These are phyloP conservation scores for Neonectria ditissima DNA, from an alignment of 2,329 filamentous ascomycete species.

Conservation along the genomic window DNA sequence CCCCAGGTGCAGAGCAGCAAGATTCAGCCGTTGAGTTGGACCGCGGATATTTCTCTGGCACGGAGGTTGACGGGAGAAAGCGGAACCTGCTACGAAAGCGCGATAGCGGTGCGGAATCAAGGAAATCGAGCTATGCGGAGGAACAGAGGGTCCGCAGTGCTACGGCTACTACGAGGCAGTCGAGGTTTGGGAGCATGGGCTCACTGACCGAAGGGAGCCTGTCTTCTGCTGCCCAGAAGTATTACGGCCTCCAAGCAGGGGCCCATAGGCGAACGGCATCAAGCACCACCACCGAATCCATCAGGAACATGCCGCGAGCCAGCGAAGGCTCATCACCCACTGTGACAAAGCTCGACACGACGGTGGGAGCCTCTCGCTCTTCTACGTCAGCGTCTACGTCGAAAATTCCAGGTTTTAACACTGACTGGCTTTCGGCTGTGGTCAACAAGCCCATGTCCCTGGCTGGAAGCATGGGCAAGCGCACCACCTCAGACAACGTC, in stretches of 20 bases:
- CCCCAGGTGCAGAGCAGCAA: slow-evolving; percentile 55
- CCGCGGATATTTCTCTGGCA: slow-evolving; percentile 92
- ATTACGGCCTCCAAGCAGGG: slow-evolving; percentile 67
- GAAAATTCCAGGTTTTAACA: slow-evolving; percentile 58
- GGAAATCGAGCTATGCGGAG: slow-evolving; percentile 81
- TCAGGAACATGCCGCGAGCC: slow-evolving; percentile 61
- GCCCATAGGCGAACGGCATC: slow-evolving; percentile 72
- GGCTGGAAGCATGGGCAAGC: slow-evolving; percentile 73
- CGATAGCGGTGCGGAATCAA: slow-evolving; percentile 71
- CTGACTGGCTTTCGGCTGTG: slow-evolving; percentile 66
- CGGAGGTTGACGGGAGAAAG: slow-evolving; percentile 80
- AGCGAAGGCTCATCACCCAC: slow-evolving; percentile 67
- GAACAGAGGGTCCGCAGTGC: slow-evolving; percentile 76
- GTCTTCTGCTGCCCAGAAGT: slow-evolving; percentile 76
- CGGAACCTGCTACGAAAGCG: slow-evolving; percentile 87
- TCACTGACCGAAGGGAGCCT: slow-evolving; percentile 73
- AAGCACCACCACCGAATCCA: slow-evolving; percentile 66
- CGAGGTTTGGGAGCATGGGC: slow-evolving; percentile 82
- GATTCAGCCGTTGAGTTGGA: slow-evolving; percentile 75
- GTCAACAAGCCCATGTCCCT: slow-evolving; percentile 64
- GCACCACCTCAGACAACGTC: slow-evolving; percentile 86
- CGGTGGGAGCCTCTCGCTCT: slow-evolving; percentile 51
- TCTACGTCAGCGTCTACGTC: slow-evolving; percentile 60
- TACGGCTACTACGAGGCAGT: slow-evolving; percentile 77
- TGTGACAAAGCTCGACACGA: slow-evolving; percentile 71